These are phyloP conservation scores for Mycena rosella DNA, from an alignment of 768 basidiomycete genomes.

Conservation along the genomic window DNA sequence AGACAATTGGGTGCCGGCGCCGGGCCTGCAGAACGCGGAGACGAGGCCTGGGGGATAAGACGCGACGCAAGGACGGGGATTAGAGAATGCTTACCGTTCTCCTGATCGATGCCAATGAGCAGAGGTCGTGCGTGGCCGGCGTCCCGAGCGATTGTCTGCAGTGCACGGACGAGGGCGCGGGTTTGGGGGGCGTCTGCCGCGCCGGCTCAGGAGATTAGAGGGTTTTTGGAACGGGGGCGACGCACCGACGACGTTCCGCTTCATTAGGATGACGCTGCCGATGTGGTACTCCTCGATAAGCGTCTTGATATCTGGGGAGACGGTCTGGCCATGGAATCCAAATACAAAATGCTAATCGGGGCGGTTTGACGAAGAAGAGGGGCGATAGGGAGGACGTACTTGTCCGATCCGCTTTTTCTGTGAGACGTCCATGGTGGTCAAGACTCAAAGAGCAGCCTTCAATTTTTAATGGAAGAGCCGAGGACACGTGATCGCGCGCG, in stretches of 20 bases:
- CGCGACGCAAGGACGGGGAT: neutral
- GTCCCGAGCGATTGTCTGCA: constrained; percentile 69
- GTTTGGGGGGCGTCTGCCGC: constrained; percentile 64
- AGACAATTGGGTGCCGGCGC: constrained; percentile 77
- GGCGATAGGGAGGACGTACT: constrained; percentile 40
- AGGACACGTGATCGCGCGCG: no score
- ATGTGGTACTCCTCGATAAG: constrained; percentile 75
- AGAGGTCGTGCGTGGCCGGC: constrained; percentile 69
- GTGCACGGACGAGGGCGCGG: constrained; percentile 56
- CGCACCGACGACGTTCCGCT: constrained; percentile 70
- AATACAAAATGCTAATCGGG: constrained; percentile 75
- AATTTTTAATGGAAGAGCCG: no score
- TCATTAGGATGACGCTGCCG: constrained; percentile 79
- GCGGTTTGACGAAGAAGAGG: neutral
- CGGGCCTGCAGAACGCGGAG: constrained; percentile 72
- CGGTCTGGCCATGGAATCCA: constrained; percentile 73
- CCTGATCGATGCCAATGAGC: constrained; percentile 80
- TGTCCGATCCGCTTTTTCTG: constrained; percentile 52
- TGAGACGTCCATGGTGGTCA: constrained; percentile 15
- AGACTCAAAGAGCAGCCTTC: no score
- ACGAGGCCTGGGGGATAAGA: constrained; percentile 64
- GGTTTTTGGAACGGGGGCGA: no score
- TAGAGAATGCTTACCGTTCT: constrained; percentile 62
- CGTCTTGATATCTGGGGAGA: constrained; percentile 63
- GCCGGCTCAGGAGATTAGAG: neutral